A percentile compares a stretch with the other conserved stretches of the same genome.
These are phyloP conservation scores for Neofusicoccum cordaticola DNA, from an alignment of 2,329 filamentous ascomycete genomes.

Conservation along the genomic window DNA sequence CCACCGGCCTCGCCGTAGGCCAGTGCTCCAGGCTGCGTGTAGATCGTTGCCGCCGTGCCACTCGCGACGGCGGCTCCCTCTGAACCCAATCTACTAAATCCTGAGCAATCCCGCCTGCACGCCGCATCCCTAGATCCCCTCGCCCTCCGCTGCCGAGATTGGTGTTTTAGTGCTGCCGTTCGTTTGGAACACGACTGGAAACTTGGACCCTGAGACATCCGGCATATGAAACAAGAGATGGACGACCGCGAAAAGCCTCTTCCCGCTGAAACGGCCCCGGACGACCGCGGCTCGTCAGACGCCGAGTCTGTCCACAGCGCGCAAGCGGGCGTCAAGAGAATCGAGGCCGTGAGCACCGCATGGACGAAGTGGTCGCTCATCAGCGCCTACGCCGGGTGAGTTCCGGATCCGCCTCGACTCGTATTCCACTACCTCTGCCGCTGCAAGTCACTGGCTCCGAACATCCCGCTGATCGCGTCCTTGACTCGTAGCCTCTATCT, in stretches of 20 bases:
- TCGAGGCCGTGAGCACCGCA: slow-evolving; percentile 48
- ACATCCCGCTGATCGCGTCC: slow-evolving; percentile 22
- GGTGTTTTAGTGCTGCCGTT: neutral
- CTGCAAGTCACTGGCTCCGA: neutral
- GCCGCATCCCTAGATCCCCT: neutral
- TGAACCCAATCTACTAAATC: neutral
- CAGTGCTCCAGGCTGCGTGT: neutral
- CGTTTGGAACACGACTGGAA: neutral
- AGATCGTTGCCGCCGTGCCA: neutral
- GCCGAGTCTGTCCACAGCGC: neutral
- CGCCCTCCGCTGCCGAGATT: neutral
- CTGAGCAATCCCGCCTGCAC: neutral
- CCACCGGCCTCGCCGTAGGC: neutral
- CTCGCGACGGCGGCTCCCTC: neutral
- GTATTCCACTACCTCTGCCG: neutral
- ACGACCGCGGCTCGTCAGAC: neutral
- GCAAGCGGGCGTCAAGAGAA: slow-evolving; percentile 44
- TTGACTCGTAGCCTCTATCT: slow-evolving; percentile 41
- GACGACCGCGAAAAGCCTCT: neutral
- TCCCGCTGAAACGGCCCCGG: neutral
- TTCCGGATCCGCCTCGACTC: neutral
- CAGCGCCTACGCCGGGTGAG: slow-evolving; percentile 45
- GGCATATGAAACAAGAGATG: slow-evolving; percentile 1
- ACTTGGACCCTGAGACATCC: neutral
- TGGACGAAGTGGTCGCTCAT: slow-evolving; percentile 49